Percentiles rank a stretch among this genome's conserved stretches.
Evolutionary conservation across 2,329 filamentous ascomycete genomes (phyloP).

Genomic region (Diaporthe aspalathi): DNA sequence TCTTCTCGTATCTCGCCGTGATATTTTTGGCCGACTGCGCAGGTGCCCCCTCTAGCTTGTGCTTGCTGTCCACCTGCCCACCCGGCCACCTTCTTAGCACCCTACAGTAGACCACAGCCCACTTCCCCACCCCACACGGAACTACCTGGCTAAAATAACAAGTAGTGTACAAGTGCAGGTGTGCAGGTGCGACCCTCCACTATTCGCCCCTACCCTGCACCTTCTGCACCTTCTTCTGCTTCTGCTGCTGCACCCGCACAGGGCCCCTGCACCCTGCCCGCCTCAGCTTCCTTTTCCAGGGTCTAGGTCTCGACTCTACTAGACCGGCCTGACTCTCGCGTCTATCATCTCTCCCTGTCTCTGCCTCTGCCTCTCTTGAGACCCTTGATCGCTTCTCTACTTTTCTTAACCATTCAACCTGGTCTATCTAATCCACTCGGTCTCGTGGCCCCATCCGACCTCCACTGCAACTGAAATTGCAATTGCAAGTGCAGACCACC

Average conservation of each 20-base stretch:
- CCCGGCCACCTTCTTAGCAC: too few species aligned
- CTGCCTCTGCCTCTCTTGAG: background rate
- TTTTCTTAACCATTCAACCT: too few species aligned
- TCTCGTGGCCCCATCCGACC: background rate
- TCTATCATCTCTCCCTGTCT: background rate
- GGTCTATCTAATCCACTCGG: background rate
- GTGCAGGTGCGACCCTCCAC: too few species aligned
- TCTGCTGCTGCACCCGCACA: background rate
- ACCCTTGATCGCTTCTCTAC: too few species aligned
- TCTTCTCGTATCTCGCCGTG: background rate
- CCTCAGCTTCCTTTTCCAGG: conserved; percentile 26
- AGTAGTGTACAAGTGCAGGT: too few species aligned
- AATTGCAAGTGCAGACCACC: too few species aligned
- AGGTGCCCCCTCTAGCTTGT: background rate
- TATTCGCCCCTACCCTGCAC: too few species aligned
- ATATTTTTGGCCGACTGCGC: conserved; percentile 2
- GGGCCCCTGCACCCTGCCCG: background rate
- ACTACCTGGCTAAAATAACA: too few species aligned
- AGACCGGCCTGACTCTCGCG: background rate
- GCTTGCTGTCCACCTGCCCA: background rate
- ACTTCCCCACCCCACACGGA: too few species aligned
- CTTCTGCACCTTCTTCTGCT: too few species aligned
- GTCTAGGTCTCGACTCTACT: conserved; percentile 28
- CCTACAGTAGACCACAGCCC: too few species aligned
- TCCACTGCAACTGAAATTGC: background rate